Percentiles rank a stretch among this genome's conserved stretches.
These are phyloP conservation scores for Trichoderma sp. DNA, from an alignment of 2,329 filamentous ascomycete genomes.

Conservation along the genomic window DNA sequence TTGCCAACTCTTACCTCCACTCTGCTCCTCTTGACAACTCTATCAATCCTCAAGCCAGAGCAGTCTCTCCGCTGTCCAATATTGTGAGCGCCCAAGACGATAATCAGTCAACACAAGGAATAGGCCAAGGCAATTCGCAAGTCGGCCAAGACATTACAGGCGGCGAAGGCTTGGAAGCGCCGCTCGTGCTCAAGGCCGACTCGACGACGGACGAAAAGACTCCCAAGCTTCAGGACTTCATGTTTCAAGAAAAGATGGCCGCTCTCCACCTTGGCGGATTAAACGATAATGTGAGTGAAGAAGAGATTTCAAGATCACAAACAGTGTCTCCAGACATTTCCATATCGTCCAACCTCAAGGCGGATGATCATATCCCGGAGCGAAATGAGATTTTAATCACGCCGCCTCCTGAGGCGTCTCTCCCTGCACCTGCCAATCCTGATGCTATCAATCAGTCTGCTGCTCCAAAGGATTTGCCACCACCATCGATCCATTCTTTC, in stretches of 20 bases:
- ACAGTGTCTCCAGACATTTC: conserved; percentile 26
- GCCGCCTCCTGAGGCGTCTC: conserved; percentile 10
- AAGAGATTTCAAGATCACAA: conserved; percentile 11
- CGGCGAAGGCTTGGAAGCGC: conserved; percentile 1
- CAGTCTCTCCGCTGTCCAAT: neutral
- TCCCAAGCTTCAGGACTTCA: neutral
- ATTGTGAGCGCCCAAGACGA: neutral
- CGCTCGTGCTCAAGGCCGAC: neutral
- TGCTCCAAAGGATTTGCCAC: neutral
- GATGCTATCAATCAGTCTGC: neutral
- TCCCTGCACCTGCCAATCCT: neutral
- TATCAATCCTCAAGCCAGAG: neutral
- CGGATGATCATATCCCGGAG: conserved; percentile 10
- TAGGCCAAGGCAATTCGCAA: neutral
- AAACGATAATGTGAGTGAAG: conserved; percentile 3
- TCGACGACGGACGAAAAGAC: conserved; percentile 11
- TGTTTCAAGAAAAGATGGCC: conserved; percentile 11
- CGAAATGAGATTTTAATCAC: conserved; percentile 7
- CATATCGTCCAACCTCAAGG: conserved; percentile 7
- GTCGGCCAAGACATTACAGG: neutral
- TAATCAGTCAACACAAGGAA: neutral
- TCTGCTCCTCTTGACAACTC: neutral
- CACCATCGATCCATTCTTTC: conserved; percentile 21
- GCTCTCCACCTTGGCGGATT: neutral
- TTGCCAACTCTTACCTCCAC: neutral